Conservation (phyloP, 2,329 filamentous ascomycete species). For the Colletotrichum truncatum region DNA sequence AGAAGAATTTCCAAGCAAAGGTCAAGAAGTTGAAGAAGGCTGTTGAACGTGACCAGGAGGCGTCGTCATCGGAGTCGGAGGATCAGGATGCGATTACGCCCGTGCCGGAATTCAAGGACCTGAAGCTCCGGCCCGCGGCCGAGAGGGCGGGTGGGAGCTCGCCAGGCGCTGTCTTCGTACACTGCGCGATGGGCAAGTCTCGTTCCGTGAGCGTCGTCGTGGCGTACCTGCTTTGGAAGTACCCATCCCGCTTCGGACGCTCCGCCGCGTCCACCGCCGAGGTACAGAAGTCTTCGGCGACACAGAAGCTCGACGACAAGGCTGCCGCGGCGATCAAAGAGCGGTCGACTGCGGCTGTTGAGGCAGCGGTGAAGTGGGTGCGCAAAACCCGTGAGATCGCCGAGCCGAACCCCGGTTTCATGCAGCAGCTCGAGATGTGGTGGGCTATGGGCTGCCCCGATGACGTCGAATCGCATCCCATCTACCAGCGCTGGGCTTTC, state of each 20-base stretch:
- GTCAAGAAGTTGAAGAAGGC: conserved; percentile 9
- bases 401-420: conserved; percentile 92
- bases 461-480: conserved; percentile 70
- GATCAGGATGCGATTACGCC: conserved; percentile 21
- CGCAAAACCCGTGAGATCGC: conserved; percentile 78
- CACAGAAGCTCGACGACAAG: conserved; percentile 27
- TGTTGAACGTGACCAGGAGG: conserved; percentile 3
- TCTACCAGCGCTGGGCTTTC: conserved; percentile 80
- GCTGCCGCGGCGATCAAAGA: conserved; percentile 37
- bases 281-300: conserved; percentile 10
- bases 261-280: conserved; percentile 50
- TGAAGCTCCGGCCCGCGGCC: conserved; percentile 15
- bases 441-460: conserved; percentile 85
- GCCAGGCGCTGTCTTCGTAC: conserved; percentile 61
- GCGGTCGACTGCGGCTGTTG: conserved; percentile 58
- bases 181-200: conserved; percentile 95
- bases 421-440: conserved; percentile 87
- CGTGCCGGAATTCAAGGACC: conserved; percentile 3
- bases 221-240: conserved; percentile 83
- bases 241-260: conserved; percentile 61
- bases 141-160: conserved; percentile 28
- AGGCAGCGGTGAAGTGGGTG: conserved; percentile 74
- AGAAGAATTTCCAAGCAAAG: conserved; percentile 15
- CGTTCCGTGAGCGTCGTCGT: conserved; percentile 86
- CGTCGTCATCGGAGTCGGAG: background rate